phyloP scores from a whole-genome alignment of 2,329 filamentous ascomycete genomes.

The Neofusicoccum sp. region DNA sequence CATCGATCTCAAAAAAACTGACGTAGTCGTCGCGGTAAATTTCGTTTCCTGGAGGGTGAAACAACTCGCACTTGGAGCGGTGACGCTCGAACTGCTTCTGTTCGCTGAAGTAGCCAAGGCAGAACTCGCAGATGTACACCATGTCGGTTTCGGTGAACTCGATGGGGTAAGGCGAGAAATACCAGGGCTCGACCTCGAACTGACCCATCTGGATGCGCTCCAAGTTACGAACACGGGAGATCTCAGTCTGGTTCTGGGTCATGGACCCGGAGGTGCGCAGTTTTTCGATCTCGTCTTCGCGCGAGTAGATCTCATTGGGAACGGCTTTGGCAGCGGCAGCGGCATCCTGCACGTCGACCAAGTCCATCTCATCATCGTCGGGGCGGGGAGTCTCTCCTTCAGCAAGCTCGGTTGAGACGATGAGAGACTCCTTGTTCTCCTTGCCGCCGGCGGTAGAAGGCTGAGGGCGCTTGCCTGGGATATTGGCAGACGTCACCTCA shows the following conservation, averaged over 20 bases:
- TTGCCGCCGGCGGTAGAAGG: conserved; percentile 60
- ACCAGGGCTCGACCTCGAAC: conserved; percentile 93
- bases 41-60: conserved; percentile 94
- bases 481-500: conserved; percentile 52
- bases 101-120: conserved; percentile 84
- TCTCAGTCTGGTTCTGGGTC: conserved; percentile 97
- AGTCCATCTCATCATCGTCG: conserved; percentile 53
- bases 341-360: conserved; percentile 53
- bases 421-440: conserved; percentile 55
- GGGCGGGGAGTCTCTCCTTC: conserved; percentile 49
- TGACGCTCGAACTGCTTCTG: conserved; percentile 80
- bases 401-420: conserved; percentile 45
- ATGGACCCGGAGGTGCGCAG: conserved; percentile 91
- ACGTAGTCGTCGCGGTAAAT: conserved; percentile 94
- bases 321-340: conserved; percentile 54
- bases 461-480: conserved; percentile 45
- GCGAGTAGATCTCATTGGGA: conserved; percentile 60
- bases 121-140: conserved; percentile 97
- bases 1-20: conserved; percentile 97
- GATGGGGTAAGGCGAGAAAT: conserved; percentile 95
- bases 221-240: conserved; percentile 92
- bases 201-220: conserved; percentile 92
- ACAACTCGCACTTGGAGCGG: conserved; percentile 81
- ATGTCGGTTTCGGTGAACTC: conserved; percentile 83
- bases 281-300: conserved; percentile 94